Evolutionary conservation across 495 filamentous ascomycete species (phyloP).

Genomic region (Neurospora terricola): DNA sequence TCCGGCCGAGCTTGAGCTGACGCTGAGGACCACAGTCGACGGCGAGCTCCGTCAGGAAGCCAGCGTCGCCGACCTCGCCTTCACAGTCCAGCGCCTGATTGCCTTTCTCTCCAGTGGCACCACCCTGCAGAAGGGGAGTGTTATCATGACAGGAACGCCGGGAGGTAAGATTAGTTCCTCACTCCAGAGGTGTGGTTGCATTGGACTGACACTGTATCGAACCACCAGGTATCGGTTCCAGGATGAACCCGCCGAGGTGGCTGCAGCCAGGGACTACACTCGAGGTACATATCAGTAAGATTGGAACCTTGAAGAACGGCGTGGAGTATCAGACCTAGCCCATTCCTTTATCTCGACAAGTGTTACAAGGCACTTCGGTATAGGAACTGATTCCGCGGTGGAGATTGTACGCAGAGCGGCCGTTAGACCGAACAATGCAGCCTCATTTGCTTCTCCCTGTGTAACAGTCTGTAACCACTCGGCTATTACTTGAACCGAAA

Average conservation of each 20-base stretch:
- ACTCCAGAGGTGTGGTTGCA: background rate
- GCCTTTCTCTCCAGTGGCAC: slow-evolving; percentile 9
- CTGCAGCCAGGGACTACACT: slow-evolving; percentile 29
- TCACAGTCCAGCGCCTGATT: slow-evolving; percentile 14
- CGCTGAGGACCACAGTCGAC: slow-evolving; percentile 25
- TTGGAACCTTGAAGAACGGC: no score
- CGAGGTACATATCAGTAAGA: slow-evolving; percentile 22
- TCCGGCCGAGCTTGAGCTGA: slow-evolving; percentile 18
- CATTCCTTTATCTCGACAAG: no score
- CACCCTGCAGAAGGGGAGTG: slow-evolving; percentile 15
- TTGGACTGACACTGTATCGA: slow-evolving; percentile 12
- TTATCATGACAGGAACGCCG: slow-evolving; percentile 23
- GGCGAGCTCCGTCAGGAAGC: slow-evolving; percentile 30
- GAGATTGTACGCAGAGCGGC: no score
- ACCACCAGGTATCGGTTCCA: slow-evolving; percentile 13
- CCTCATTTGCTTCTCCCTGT: no score
- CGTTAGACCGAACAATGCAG: no score
- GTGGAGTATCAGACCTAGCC: no score
- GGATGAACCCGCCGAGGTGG: slow-evolving; percentile 25
- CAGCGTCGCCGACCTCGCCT: slow-evolving; percentile 28
- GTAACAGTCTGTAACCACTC: no score
- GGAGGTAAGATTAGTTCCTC: slow-evolving; percentile 12
- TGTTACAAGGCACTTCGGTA: no score
- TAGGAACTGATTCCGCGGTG: no score
- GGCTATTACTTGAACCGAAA: no score